Evolutionary conservation across 2,329 filamentous ascomycete genomes (phyloP).

Genomic region (Phialophora macrospora): DNA sequence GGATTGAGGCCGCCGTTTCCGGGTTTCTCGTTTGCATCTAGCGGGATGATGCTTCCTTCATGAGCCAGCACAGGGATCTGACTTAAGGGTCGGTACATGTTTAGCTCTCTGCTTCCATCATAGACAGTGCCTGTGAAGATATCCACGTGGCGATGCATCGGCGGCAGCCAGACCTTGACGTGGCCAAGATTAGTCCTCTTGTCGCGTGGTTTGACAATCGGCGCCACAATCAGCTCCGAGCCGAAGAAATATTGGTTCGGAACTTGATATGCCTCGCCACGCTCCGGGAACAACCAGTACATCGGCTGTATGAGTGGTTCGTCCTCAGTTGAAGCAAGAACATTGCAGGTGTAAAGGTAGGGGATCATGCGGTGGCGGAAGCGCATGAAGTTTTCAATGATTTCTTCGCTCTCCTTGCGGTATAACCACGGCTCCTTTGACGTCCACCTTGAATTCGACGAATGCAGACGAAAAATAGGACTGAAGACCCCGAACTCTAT

Average conservation of each 20-base stretch:
- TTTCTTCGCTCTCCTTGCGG: constrained; percentile 51
- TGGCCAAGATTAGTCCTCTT: constrained; percentile 53
- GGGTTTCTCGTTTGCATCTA: constrained; percentile 54
- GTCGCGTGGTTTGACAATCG: constrained; percentile 60
- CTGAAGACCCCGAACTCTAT: constrained; percentile 66
- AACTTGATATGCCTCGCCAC: constrained; percentile 60
- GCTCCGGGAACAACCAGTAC: constrained; percentile 64
- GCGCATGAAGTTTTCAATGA: constrained; percentile 58
- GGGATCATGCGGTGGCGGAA: constrained; percentile 65
- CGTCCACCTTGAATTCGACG: constrained; percentile 61
- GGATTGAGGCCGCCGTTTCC: constrained; percentile 58
- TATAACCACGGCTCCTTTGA: constrained; percentile 68
- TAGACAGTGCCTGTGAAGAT: constrained; percentile 64
- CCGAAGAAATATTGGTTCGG: constrained; percentile 67
- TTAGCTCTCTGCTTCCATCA: constrained; percentile 60
- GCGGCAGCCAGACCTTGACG: constrained; percentile 63
- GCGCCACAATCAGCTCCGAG: constrained; percentile 60
- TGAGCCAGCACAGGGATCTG: constrained; percentile 60
- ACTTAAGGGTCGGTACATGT: constrained; percentile 57
- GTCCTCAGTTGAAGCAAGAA: constrained; percentile 50
- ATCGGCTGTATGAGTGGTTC: constrained; percentile 64
- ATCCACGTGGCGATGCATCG: constrained; percentile 58
- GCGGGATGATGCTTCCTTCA: constrained; percentile 63
- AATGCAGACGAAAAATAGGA: constrained; percentile 66
- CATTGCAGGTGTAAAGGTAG: constrained; percentile 65